Evolutionary conservation across 805 yeast genomes (phyloP).

Genomic region (Pichia paraexigua): DNA sequence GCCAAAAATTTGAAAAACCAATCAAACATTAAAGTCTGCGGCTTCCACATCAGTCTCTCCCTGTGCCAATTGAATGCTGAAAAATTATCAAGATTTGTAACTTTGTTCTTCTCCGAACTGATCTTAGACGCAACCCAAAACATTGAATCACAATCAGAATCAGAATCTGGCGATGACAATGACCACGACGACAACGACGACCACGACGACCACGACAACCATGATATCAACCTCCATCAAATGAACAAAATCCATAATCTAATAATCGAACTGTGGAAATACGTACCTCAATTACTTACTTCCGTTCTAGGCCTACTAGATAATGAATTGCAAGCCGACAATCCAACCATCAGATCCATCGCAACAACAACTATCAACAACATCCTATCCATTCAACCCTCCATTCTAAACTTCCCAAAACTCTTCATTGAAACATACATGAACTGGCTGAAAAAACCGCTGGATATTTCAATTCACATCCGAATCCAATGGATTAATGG

Average conservation of each 20-base stretch:
- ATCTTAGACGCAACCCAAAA: conserved; percentile 41
- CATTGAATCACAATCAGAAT: conserved; percentile 35
- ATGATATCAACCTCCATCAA: conserved; percentile 20
- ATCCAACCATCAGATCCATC: conserved; percentile 49
- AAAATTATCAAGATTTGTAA: conserved; percentile 64
- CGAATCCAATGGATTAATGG: conserved; percentile 65
- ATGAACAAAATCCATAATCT: conserved; percentile 56
- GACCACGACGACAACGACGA: conserved; percentile 44
- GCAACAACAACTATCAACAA: conserved; percentile 71
- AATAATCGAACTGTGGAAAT: conserved; percentile 63
- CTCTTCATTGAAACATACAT: conserved; percentile 54
- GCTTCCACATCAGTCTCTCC: conserved; percentile 54
- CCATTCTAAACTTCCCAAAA: conserved; percentile 49
- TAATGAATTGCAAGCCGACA: conserved; percentile 71
- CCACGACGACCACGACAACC: conserved; percentile 20
- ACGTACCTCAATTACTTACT: conserved; percentile 64
- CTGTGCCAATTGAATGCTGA: conserved; percentile 67
- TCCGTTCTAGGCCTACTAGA: conserved; percentile 74
- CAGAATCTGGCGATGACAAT: conserved; percentile 30
- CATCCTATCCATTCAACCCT: conserved; percentile 42
- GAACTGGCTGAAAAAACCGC: conserved; percentile 66
- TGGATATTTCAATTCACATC: conserved; percentile 59
- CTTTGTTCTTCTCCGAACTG: conserved; percentile 73
- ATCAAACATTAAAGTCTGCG: conserved; percentile 35
- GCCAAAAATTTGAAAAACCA: conserved; percentile 18